phyloP scores from a whole-genome alignment of 306 rosid genomes.

The Inga laurina region DNA sequence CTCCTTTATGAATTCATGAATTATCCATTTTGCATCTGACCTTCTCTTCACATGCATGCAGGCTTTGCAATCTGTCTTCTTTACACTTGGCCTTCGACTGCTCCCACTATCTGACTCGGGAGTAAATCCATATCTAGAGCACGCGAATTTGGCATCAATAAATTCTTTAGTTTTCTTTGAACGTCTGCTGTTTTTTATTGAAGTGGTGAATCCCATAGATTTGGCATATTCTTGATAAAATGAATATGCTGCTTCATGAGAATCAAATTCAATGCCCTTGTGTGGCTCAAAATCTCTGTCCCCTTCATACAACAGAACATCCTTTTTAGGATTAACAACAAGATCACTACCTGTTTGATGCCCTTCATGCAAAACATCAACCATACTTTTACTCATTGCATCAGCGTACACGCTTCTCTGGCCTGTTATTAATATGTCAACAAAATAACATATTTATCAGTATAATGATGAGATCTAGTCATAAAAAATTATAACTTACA shows the following conservation, averaged over 20 bases:
- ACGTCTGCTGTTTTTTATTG: constrained; percentile 88
- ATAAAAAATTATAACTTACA: constrained; percentile 8
- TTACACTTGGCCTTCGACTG: constrained; percentile 88
- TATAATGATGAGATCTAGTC: constrained; percentile 10
- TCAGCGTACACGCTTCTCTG: constrained; percentile 39
- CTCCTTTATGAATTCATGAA: constrained; percentile 91
- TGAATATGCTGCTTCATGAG: constrained; percentile 82
- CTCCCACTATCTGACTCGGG: constrained; percentile 86
- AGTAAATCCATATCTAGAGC: constrained; percentile 91
- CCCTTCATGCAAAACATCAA: constrained; percentile 57
- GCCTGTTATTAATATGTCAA: constrained; percentile 20
- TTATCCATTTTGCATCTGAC: constrained; percentile 85
- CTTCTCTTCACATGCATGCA: constrained; percentile 97
- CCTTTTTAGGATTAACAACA: constrained; percentile 57
- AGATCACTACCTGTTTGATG: constrained; percentile 44
- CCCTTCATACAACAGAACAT: constrained; percentile 59
- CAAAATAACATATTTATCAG: neutral
- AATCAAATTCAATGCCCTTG: constrained; percentile 78
- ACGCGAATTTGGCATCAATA: constrained; percentile 93
- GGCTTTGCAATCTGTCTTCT: constrained; percentile 95
- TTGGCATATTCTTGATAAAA: constrained; percentile 93
- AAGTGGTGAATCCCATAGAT: constrained; percentile 97
- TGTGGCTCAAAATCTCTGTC: constrained; percentile 77
- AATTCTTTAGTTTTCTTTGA: constrained; percentile 95
- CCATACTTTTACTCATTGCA: constrained; percentile 47